A percentile compares a stretch with the other conserved stretches of the same genome.
Conservation (phyloP, 192 early-diverging fungal species). For the Coemansia sp. region DNA sequence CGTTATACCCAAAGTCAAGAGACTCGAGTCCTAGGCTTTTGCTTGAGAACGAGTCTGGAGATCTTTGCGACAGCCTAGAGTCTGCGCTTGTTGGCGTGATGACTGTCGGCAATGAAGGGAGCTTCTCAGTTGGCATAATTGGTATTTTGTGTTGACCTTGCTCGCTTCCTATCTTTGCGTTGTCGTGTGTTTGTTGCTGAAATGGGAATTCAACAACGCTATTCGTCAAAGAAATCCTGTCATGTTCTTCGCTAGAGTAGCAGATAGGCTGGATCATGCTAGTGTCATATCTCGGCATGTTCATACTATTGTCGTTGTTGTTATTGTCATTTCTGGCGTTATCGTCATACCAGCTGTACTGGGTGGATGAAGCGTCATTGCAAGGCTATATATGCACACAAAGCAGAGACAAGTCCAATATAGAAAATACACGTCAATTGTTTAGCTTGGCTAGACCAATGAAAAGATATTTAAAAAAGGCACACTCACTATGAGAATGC, state of each 20-base stretch:
- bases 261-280: background rate
- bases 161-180: background rate
- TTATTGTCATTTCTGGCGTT: too few relatives aligned
- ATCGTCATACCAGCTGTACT: too few relatives aligned
- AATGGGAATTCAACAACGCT: background rate
- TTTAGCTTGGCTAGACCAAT: background rate
- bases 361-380: background rate
- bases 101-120: conserved; percentile 6
- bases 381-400: background rate
- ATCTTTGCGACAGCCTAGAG: conserved; percentile 5
- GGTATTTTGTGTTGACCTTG: background rate
- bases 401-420: background rate
- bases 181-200: background rate
- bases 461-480: background rate
- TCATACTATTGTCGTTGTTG: too few relatives aligned
- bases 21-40: conserved; percentile 37
- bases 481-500: background rate
- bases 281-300: background rate
- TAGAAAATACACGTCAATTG: background rate
- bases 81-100: conserved; percentile 15
- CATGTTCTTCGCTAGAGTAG: background rate
- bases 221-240: background rate
- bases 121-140: background rate
- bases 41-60: conserved; percentile 39
- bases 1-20: conserved; percentile 43